Evolutionary conservation across 192 early-diverging fungal species (phyloP).

Genomic region (Coemansia sp.): DNA sequence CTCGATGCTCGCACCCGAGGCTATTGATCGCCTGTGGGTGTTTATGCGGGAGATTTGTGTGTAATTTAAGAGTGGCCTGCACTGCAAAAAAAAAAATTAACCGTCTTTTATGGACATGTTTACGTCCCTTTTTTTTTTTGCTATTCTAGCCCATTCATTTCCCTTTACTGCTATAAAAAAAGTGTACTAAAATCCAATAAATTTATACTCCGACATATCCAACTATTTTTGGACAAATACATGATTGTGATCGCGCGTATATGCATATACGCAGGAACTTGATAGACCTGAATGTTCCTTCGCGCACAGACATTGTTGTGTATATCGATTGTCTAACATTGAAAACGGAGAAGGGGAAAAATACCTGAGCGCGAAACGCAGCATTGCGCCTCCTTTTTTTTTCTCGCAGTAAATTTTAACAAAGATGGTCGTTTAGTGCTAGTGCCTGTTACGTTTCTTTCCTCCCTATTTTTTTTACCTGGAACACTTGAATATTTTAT

Average conservation of each 20-base stretch:
- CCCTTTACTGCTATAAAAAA: not conserved
- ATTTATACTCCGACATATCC: not conserved
- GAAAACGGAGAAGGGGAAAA: not conserved
- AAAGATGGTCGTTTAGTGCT: not conserved
- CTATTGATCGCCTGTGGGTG: conserved; percentile 41
- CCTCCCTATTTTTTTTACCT: not conserved
- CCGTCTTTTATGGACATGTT: too few species aligned
- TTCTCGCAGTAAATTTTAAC: not conserved
- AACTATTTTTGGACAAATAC: not conserved
- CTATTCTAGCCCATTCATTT: not conserved
- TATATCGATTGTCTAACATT: not conserved
- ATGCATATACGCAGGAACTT: not conserved
- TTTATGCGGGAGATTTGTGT: conserved; percentile 18
- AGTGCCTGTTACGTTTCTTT: not conserved
- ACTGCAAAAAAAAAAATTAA: not conserved
- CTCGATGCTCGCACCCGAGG: conserved; percentile 20
- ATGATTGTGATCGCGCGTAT: not conserved
- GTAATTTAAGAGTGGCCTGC: conserved; percentile 6
- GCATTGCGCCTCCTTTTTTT: not conserved
- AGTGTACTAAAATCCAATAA: not conserved
- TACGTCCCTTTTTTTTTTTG: not conserved
- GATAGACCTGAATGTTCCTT: not conserved
- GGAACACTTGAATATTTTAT: not conserved
- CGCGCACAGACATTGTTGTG: not conserved
- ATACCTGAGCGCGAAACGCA: not conserved